Evolutionary conservation across 345 rosid genomes (phyloP).

Genomic region (Stellera chamaejasme): DNA sequence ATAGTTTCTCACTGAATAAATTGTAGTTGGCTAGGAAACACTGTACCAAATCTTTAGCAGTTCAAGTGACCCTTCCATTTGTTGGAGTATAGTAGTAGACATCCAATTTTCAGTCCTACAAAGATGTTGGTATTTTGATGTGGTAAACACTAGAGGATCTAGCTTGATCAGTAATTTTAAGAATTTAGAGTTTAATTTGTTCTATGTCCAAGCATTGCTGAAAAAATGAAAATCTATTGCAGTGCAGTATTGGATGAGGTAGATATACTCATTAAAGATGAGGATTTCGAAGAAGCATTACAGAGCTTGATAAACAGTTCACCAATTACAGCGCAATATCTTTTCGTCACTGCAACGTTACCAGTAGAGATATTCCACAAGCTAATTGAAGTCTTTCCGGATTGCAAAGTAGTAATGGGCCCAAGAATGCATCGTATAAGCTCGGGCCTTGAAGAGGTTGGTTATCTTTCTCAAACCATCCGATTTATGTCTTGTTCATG

Average conservation of each 20-base stretch:
- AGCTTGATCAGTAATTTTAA: too few relatives aligned
- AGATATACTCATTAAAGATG: slow-evolving; percentile 74
- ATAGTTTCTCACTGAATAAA: too few relatives aligned
- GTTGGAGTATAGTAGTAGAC: too few relatives aligned
- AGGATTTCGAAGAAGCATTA: slow-evolving; percentile 69
- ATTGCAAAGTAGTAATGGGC: slow-evolving; percentile 84
- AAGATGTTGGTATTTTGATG: too few relatives aligned
- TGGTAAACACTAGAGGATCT: too few relatives aligned
- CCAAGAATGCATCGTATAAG: slow-evolving; percentile 87
- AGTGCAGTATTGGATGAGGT: slow-evolving; percentile 88
- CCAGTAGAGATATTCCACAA: slow-evolving; percentile 78
- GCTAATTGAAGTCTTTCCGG: slow-evolving; percentile 77
- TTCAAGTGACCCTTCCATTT: too few relatives aligned
- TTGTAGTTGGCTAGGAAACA: too few relatives aligned
- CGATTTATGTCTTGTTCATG: background rate
- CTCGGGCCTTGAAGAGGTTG: slow-evolving; percentile 80
- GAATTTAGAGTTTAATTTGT: background rate
- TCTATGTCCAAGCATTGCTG: background rate
- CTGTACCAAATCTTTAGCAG: too few relatives aligned
- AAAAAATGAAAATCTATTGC: slow-evolving; percentile 18
- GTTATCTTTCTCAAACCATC: slow-evolving; percentile 10
- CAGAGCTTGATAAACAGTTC: slow-evolving; percentile 63
- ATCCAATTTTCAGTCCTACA: too few relatives aligned
- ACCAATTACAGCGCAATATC: slow-evolving; percentile 64
- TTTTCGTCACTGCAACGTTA: slow-evolving; percentile 93